phyloP scores from a whole-genome alignment of 169 alveolate genomes.

The Eimeria necatrix region DNA sequence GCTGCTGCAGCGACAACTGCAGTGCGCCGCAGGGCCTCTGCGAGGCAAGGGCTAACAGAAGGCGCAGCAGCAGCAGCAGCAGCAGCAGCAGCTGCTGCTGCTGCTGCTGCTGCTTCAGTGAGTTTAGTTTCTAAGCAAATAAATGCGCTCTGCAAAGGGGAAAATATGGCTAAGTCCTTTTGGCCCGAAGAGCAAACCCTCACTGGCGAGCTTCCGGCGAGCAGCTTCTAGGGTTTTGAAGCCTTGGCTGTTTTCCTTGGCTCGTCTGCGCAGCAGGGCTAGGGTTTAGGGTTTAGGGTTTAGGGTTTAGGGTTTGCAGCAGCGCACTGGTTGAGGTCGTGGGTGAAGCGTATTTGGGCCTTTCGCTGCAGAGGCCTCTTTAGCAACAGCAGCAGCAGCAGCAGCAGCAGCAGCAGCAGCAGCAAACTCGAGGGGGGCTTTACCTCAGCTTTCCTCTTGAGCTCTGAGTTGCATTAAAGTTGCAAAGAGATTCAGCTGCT shows the following conservation, averaged over 20 bases:
- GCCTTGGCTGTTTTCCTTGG: background rate
- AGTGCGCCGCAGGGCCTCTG: no score
- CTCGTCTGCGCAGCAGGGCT: no score
- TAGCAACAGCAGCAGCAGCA: background rate
- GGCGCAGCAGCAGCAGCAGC: background rate
- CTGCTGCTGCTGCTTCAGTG: background rate
- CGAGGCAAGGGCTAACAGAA: no score
- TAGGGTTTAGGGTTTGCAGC: no score
- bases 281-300: no score
- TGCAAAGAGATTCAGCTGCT: background rate
- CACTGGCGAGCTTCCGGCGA: background rate
- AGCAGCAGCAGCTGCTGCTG: background rate
- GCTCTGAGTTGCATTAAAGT: background rate
- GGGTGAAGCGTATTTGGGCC: background rate
- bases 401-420: background rate
- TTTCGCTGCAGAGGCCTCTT: background rate
- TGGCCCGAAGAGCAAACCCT: background rate
- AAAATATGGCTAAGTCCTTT: no score
- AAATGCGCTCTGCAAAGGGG: background rate
- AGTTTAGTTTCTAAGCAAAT: background rate
- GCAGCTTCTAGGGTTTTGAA: background rate
- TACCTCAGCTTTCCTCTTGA: constrained; percentile 31
- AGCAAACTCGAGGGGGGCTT: no score
- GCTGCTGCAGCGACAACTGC: background rate
- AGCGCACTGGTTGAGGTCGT: constrained; percentile 1